Percentiles rank a stretch among this genome's conserved stretches.
phyloP scores from a whole-genome alignment of 2,329 filamentous ascomycete species.

The Fusarium xylarioides region DNA sequence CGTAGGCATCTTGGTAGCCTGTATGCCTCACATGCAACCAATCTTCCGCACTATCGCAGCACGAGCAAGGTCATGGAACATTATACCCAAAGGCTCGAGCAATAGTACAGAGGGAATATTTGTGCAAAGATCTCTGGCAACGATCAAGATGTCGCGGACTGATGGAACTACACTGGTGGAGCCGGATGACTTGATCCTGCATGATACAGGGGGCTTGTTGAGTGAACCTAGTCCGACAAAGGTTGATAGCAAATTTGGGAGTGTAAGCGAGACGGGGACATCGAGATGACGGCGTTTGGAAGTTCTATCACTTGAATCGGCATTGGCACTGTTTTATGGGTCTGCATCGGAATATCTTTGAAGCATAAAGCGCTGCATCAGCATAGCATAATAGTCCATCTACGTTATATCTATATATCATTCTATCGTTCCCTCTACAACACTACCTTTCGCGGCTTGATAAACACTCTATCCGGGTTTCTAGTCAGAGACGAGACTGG shows the following conservation, averaged over 20 bases:
- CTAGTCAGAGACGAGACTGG: background rate
- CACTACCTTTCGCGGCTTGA: background rate
- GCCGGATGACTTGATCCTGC: background rate
- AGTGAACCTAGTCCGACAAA: background rate
- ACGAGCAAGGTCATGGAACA: background rate
- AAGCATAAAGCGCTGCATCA: background rate
- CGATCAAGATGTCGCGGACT: background rate
- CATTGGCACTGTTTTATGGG: rapidly evolving
- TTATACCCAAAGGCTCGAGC: background rate
- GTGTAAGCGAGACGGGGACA: background rate
- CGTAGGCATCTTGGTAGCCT: conserved; percentile 4
- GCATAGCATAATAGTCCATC: background rate
- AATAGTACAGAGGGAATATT: background rate
- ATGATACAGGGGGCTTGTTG: background rate
- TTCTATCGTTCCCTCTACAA: background rate
- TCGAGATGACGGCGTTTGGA: background rate
- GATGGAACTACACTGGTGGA: background rate
- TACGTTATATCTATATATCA: background rate
- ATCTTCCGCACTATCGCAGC: background rate
- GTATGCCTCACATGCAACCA: background rate
- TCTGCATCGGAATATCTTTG: rapidly evolving
- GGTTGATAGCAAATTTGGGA: background rate
- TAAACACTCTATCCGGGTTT: background rate
- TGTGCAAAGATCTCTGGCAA: background rate
- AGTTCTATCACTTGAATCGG: rapidly evolving